Evolutionary conservation across 2,329 filamentous ascomycete genomes (phyloP), one percentile per base, ranked within the genome.

Genomic region (Fusarium denticulatum): DNA sequence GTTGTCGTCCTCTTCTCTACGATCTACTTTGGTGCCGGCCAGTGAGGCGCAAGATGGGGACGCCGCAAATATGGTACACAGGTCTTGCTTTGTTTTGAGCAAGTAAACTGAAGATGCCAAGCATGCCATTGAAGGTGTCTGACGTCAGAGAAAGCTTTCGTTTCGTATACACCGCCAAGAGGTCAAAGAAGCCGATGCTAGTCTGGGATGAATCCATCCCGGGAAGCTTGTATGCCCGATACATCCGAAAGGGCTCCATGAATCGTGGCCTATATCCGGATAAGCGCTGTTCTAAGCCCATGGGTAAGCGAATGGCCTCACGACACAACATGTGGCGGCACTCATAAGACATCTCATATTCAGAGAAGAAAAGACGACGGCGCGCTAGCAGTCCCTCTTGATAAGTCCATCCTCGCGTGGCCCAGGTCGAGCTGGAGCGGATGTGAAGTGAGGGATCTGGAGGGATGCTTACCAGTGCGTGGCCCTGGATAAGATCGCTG

Each of bases 401-500:
- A 4, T 45, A 14, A 1, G 24, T 26, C 24, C 43, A 45, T 3
- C 43, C 43, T 1, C 43, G 24, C 10, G 43, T 45, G 3, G 16
- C 43, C 43, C 43, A 26, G 7, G 24, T 20, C 3, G 43, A 45
- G 24, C 0, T 1, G 12, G 43, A 45, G 3, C 16, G 16, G 0
- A 45, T 7, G 43, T 45, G 24, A 12, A 20, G 24, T 0, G 43
- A 14, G 0, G 24, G 42, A 0, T 45, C 42, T 26, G 42, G 42
- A 0, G 42, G 42, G 16, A 45, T 45, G 0, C 24, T 26, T 26
- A 26, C 18, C 43, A 26, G 0, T 0, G 24, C 43, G 0, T 45
- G 42, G 1, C 42, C 42, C 3, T 26, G 16, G 7, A 45, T 6
- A 1, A 45, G 16, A 20, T 16, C 42, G 12, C 24, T 3, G 6